Evolutionary conservation across 1,284 basidiomycete species (phyloP), one percentile per base, ranked within the genome.

Genomic region (Neotropicomus parvogracilis): DNA sequence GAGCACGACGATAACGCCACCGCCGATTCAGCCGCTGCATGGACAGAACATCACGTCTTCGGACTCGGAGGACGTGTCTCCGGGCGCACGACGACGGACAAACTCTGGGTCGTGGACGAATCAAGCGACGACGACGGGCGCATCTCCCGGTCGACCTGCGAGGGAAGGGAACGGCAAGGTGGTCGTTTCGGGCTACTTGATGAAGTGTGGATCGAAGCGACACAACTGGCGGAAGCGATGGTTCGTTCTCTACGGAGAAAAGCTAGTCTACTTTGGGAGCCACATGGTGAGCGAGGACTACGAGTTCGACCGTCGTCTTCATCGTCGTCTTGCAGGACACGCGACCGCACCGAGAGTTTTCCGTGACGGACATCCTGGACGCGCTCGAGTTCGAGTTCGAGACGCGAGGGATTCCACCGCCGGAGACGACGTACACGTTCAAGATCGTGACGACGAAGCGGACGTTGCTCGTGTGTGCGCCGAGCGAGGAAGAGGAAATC

Each of bases 401-500:
- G 50, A 57, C 73, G 17, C 71, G 58, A 39, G 44, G 54, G 46
- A 51, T 62, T 41, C 48, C 64, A 54, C 48, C 67, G 53, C 67
- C 70, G 4, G 67, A 75, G n/a, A 70, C 73, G 14, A 62, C 60
- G 8, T 74, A 79, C 64, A 91, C 88, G 44, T 97, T 99, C 81
- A 93, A 97, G 71, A 88, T 99, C 53, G 89, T 99, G 58, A 98
- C 94, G 27, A 94, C 93, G 50, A 95, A 95, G 68, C 81, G 93
- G 48, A 87, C 89, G 19, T 77, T 92, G 54, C 70, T 97, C 49
- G 75, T 98, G 17, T 97, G 94, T 60, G 97, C 95, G 10, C 95
- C 97, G 4, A 88, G 81, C 48, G 97, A 99, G 68, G 97, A 98
- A 59, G 95, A 99, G 59, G 97, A 99, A 72, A 97, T 99, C 69